These are phyloP conservation scores for Phytophthora tubulina DNA, from an alignment of 352 stramenopile species.

Conservation along the genomic window DNA sequence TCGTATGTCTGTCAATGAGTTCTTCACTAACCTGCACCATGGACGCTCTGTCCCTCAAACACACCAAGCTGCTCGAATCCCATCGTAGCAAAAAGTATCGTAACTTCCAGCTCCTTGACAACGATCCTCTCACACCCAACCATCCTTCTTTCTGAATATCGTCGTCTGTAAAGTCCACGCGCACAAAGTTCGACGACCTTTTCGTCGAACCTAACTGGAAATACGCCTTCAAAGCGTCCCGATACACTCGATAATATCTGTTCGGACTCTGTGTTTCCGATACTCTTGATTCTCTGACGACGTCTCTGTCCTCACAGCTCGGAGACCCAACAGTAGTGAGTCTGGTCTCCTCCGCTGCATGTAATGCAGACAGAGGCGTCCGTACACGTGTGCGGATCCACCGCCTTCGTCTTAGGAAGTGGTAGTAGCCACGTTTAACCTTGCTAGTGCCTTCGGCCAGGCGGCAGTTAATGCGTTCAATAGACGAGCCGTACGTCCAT, in stretches of 20 bases:
- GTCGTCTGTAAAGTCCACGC: constrained; percentile 73
- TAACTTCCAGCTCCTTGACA: constrained; percentile 88
- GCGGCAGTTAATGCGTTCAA: constrained; percentile 84
- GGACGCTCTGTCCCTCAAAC: constrained; percentile 75
- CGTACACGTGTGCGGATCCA: constrained; percentile 86
- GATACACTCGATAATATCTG: constrained; percentile 78
- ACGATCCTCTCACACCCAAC: constrained; percentile 69
- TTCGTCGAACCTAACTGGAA: constrained; percentile 61
- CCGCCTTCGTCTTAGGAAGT: constrained; percentile 77
- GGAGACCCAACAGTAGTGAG: not conserved
- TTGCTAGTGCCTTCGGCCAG: constrained; percentile 82
- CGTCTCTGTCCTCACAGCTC: constrained; percentile 8
- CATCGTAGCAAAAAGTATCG: constrained; percentile 81
- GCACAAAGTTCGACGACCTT: constrained; percentile 54
- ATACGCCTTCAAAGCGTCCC: constrained; percentile 71
- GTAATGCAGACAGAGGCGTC: constrained; percentile 45
- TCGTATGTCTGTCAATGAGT: constrained; percentile 81
- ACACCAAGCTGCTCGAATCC: constrained; percentile 80
- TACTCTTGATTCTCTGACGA: constrained; percentile 1
- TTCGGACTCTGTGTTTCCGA: constrained; percentile 4
- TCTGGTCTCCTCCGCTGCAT: constrained; percentile 1
- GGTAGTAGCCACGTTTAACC: constrained; percentile 78
- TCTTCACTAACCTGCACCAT: constrained; percentile 78
- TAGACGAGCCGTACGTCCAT: constrained; percentile 88
- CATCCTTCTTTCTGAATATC: constrained; percentile 83